phyloP scores from a whole-genome alignment of 345 rosid genomes.

The Arabis alpina region DNA sequence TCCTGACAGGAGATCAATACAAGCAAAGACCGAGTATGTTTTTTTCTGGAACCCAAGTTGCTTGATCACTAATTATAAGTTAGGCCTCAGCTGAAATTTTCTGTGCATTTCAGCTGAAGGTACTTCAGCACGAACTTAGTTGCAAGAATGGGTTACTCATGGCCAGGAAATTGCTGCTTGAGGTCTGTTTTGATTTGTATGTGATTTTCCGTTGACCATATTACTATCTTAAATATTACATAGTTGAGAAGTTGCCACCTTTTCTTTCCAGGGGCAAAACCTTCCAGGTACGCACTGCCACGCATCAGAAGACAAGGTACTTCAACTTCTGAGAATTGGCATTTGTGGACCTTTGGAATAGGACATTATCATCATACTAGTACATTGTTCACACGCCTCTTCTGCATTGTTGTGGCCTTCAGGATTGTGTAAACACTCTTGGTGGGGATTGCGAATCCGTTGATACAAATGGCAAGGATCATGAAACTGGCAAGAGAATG shows the following conservation, averaged over 20 bases:
- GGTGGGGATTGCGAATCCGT: conserved; percentile 27
- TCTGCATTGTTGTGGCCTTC: conserved; percentile 34
- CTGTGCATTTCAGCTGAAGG: conserved; percentile 55
- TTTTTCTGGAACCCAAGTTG: conserved; percentile 27
- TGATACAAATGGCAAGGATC: conserved; percentile 31
- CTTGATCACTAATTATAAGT: conserved; percentile 11
- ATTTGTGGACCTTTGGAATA: conserved; percentile 3
- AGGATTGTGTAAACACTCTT: conserved; percentile 44
- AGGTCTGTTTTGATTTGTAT: conserved; percentile 25
- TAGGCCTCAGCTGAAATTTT: conserved; percentile 31
- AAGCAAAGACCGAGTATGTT: conserved; percentile 65
- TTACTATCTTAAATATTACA: conserved; percentile 1
- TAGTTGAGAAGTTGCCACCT: conserved; percentile 15
- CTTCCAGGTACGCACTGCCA: conserved; percentile 31
- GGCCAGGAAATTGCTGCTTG: conserved; percentile 40
- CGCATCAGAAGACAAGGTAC: conserved; percentile 46
- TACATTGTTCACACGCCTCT: conserved; percentile 32
- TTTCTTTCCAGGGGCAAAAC: conserved; percentile 46
- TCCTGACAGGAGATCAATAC: conserved; percentile 71
- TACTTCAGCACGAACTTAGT: conserved; percentile 74
- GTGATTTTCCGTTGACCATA: conserved; percentile 2
- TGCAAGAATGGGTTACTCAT: conserved; percentile 59
- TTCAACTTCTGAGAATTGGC: conserved; percentile 20
- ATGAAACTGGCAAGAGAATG: conserved; percentile 46
- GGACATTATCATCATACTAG: conserved; percentile 18